A percentile compares a stretch with the other conserved stretches of the same genome.
Conservation (phyloP, 2,329 filamentous ascomycete genomes). For the Calonectria pteridis region DNA sequence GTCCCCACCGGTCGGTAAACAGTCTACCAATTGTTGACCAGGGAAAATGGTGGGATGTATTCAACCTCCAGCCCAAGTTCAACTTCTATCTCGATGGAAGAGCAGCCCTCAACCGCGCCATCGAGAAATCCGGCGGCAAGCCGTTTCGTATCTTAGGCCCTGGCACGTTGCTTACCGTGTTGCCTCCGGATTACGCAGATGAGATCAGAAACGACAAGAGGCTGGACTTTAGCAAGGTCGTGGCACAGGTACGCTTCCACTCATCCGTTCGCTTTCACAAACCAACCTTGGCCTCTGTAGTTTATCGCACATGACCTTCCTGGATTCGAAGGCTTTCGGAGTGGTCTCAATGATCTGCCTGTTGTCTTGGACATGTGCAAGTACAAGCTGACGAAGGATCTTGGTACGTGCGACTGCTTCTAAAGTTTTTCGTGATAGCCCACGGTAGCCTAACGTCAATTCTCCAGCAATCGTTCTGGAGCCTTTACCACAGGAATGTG, state of each 20-base stretch:
- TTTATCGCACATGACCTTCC: conserved; percentile 3
- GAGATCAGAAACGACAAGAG: conserved; percentile 10
- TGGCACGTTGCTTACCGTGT: not conserved
- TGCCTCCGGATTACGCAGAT: not conserved
- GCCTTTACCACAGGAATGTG: not conserved
- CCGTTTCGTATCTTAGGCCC: not conserved
- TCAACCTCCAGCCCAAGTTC: conserved; percentile 8
- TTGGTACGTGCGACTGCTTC: not conserved
- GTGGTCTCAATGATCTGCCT: not conserved
- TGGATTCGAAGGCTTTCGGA: not conserved
- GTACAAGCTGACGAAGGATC: not conserved
- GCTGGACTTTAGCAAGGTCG: not conserved
- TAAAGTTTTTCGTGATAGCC: too few relatives aligned
- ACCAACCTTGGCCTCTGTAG: not conserved
- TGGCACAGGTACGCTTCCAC: not conserved
- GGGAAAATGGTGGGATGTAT: conserved; percentile 4
- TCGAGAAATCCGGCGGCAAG: not conserved
- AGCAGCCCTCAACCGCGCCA: not conserved
- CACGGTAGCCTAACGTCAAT: not conserved
- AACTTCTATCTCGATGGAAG: conserved; percentile 2
- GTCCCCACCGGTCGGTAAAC: not conserved
- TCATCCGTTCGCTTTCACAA: not conserved
- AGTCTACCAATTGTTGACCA: not conserved
- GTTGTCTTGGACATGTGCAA: conserved; percentile 6
- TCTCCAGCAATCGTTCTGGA: not conserved